Conservation (phyloP, 2,329 filamentous ascomycete species). For the Ilyonectria destructans region DNA sequence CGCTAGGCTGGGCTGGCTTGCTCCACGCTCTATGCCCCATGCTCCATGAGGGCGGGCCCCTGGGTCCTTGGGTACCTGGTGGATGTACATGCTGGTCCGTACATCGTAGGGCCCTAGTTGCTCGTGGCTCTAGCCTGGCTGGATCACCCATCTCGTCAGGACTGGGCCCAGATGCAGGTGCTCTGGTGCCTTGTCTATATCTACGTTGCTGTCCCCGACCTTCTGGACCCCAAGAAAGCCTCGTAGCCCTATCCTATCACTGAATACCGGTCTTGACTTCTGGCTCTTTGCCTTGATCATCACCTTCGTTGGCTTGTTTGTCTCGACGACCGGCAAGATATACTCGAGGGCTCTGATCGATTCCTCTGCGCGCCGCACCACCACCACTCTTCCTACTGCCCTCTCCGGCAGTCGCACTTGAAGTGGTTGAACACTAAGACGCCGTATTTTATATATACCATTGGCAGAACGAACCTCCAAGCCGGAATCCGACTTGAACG, state of each 20-base stretch:
- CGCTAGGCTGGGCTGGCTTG: conserved; percentile 32
- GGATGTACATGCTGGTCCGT: conserved; percentile 27
- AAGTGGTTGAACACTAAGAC: conserved; percentile 21
- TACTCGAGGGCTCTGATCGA: conserved; percentile 22
- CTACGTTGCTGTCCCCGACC: conserved; percentile 47
- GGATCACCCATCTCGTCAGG: conserved; percentile 38
- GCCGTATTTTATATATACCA: conserved; percentile 12
- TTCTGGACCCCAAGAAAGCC: conserved; percentile 39
- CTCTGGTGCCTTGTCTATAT: conserved; percentile 50
- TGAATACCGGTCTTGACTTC: conserved; percentile 17
- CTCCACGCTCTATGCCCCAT: conserved; percentile 27
- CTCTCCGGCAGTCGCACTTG: conserved; percentile 8
- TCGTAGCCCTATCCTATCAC: conserved; percentile 34
- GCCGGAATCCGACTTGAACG: conserved; percentile 7
- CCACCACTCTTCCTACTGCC: not conserved
- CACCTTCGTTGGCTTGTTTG: conserved; percentile 29
- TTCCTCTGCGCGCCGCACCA: conserved; percentile 10
- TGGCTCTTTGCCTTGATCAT: conserved; percentile 23
- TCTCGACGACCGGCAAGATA: conserved; percentile 15
- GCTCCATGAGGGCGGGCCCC: conserved; percentile 38
- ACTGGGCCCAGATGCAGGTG: conserved; percentile 49
- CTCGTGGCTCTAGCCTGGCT: conserved; percentile 33
- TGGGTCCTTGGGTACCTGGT: conserved; percentile 26
- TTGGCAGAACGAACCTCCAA: not conserved
- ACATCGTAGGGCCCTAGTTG: conserved; percentile 39